A percentile compares a stretch with the other conserved stretches of the same genome.
phyloP scores from a whole-genome alignment of 208 protist genomes.

The Leishmania mexicana region DNA sequence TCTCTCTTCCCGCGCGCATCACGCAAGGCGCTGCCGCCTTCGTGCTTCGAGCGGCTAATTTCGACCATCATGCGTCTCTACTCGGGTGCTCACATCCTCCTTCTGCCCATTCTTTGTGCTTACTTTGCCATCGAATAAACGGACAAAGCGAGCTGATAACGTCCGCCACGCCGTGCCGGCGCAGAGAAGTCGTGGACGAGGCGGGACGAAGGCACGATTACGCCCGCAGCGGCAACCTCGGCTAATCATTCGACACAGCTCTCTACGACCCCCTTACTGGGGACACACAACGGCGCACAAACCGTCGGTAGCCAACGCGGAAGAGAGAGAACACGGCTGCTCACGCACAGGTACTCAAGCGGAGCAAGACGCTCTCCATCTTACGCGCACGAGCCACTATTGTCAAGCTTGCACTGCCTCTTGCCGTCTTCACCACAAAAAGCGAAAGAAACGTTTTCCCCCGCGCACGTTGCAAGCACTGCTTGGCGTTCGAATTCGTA shows the following conservation, averaged over 20 bases:
- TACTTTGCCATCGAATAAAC: background rate
- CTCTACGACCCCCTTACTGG: background rate
- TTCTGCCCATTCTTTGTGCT: background rate
- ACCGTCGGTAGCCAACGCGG: background rate
- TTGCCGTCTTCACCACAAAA: background rate
- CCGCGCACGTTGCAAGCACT: background rate
- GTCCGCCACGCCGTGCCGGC: background rate
- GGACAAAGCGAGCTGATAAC: background rate
- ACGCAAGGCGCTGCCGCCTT: background rate
- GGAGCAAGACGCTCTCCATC: background rate
- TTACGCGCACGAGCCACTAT: background rate
- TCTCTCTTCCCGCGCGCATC: background rate
- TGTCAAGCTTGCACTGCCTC: background rate
- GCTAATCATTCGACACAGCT: background rate
- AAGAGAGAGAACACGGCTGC: background rate
- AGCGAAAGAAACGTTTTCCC: too few species aligned
- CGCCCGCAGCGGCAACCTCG: background rate
- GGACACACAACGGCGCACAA: background rate
- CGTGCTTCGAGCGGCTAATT: background rate
- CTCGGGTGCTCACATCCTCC: background rate
- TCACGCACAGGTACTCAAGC: too few species aligned
- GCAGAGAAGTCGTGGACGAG: background rate
- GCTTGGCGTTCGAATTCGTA: background rate
- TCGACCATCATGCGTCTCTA: background rate
- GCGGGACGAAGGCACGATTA: background rate